Percentiles rank a stretch among this genome's conserved stretches.
Evolutionary conservation across 2,329 filamentous ascomycete genomes (phyloP).

Genomic region (Phialophora verrucosa): DNA sequence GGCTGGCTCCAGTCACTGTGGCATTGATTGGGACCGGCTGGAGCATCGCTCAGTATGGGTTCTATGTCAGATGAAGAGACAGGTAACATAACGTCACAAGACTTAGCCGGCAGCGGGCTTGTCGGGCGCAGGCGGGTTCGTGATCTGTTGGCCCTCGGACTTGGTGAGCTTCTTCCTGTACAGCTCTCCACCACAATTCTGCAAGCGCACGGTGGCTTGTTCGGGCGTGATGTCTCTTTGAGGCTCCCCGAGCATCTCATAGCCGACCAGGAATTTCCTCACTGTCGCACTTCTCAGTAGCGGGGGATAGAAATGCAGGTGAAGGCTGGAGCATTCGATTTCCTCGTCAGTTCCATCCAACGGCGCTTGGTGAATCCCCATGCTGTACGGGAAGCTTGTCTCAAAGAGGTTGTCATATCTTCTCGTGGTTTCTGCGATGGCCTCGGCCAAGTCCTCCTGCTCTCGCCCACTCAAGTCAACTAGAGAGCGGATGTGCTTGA

Average conservation of each 20-base stretch:
- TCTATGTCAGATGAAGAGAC: conserved; percentile 62
- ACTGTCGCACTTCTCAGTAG: conserved; percentile 90
- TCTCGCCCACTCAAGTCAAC: conserved; percentile 79
- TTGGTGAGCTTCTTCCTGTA: conserved; percentile 70
- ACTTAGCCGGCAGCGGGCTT: conserved; percentile 8
- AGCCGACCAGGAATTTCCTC: conserved; percentile 94
- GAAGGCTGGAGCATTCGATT: conserved; percentile 84
- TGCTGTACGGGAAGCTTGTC: conserved; percentile 95
- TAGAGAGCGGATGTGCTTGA: conserved; percentile 80
- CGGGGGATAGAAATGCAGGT: conserved; percentile 97
- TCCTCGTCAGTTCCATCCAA: conserved; percentile 81
- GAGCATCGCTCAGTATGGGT: conserved; percentile 71
- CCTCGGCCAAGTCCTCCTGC: conserved; percentile 75
- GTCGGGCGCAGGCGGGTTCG: conserved; percentile 29
- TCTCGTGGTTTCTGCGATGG: conserved; percentile 84
- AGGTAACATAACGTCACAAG: not conserved
- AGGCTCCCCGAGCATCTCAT: conserved; percentile 96
- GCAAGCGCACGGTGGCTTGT: conserved; percentile 81
- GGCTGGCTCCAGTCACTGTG: conserved; percentile 65
- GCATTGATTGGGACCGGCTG: conserved; percentile 62
- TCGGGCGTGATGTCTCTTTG: conserved; percentile 97
- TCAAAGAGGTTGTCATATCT: conserved; percentile 97
- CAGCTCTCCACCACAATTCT: conserved; percentile 77
- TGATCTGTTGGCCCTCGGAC: conserved; percentile 22
- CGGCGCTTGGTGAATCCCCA: conserved; percentile 94